Percentiles rank a stretch among this genome's conserved stretches.
phyloP scores from a whole-genome alignment of 2,329 filamentous ascomycete genomes.

The Nemania sp. region DNA sequence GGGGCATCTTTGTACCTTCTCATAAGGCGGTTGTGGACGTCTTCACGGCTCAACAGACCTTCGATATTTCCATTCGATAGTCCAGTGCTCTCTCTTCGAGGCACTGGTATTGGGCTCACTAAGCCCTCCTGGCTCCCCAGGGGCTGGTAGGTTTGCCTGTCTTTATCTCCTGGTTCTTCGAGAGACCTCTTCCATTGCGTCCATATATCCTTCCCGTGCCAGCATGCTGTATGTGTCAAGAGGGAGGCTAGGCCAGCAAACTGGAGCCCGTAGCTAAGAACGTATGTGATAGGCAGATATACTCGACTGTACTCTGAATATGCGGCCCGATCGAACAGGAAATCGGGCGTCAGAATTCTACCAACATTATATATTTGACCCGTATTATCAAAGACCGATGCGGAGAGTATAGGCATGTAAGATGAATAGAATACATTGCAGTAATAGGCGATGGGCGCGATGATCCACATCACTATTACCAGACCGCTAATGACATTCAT shows the following conservation, averaged over 20 bases:
- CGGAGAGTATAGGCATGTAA: constrained; percentile 85
- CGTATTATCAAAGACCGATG: constrained; percentile 83
- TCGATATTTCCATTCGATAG: constrained; percentile 49
- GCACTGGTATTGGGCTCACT: too few species aligned
- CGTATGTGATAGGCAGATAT: constrained; percentile 84
- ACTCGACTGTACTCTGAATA: constrained; percentile 83
- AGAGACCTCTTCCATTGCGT: constrained; percentile 73
- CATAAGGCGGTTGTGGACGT: constrained; percentile 86
- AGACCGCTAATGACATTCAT: constrained; percentile 82
- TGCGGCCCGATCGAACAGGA: constrained; percentile 74
- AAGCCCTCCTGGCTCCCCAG: constrained; percentile 40
- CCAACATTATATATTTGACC: constrained; percentile 80
- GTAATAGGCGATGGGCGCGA: constrained; percentile 81
- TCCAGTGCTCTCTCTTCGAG: constrained; percentile 23
- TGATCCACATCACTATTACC: constrained; percentile 81
- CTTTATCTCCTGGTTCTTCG: constrained; percentile 60
- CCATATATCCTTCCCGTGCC: constrained; percentile 84
- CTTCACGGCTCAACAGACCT: constrained; percentile 69
- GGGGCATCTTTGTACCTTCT: constrained; percentile 79
- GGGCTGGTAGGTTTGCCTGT: constrained; percentile 57
- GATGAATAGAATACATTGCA: constrained; percentile 77
- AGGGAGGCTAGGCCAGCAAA: constrained; percentile 81
- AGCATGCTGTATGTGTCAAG: constrained; percentile 78
- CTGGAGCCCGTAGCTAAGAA: constrained; percentile 82
- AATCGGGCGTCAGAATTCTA: constrained; percentile 76